Percentiles rank a stretch among this genome's conserved stretches.
Conservation (phyloP, 441 rosid species). For the Melastoma candidum region DNA sequence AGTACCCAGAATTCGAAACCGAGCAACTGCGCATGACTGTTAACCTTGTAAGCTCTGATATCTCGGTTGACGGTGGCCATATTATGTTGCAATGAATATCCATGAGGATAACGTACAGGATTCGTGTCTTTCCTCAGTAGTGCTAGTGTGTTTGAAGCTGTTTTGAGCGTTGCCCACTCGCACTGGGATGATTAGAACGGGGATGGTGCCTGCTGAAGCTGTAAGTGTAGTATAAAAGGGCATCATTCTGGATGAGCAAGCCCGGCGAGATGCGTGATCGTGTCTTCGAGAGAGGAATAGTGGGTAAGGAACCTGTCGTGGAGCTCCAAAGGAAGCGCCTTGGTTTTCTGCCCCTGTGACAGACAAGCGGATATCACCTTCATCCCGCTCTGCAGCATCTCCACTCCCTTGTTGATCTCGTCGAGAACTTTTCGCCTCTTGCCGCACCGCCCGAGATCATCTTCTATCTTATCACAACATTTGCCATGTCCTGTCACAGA, state of each 20-base stretch:
- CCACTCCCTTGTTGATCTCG: slow-evolving; percentile 63
- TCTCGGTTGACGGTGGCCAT: no score
- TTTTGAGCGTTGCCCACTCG: no score
- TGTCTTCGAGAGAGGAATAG: slow-evolving; percentile 57
- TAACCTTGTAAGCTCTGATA: no score
- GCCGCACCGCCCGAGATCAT: slow-evolving; percentile 28
- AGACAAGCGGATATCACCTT: slow-evolving; percentile 53
- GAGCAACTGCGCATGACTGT: no score
- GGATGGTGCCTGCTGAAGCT: no score
- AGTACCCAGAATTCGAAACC: no score
- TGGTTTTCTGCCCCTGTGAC: slow-evolving; percentile 45
- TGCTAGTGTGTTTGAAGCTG: no score
- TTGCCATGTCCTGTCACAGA: slow-evolving; percentile 25
- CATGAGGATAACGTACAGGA: no score
- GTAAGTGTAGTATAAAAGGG: no score
- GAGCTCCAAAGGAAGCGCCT: slow-evolving; percentile 30
- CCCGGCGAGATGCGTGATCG: slow-evolving; percentile 39
- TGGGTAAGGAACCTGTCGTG: slow-evolving; percentile 49
- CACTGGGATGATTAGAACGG: no score
- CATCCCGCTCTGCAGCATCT: slow-evolving; percentile 65
- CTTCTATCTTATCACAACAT: slow-evolving; percentile 22
- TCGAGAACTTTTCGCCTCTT: slow-evolving; percentile 84
- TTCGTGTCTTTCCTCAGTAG: no score
- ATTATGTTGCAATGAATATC: no score
- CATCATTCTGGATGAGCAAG: slow-evolving; percentile 21